Conservation (phyloP, 2,329 filamentous ascomycete genomes). For the Colletotrichum tropicicola region DNA sequence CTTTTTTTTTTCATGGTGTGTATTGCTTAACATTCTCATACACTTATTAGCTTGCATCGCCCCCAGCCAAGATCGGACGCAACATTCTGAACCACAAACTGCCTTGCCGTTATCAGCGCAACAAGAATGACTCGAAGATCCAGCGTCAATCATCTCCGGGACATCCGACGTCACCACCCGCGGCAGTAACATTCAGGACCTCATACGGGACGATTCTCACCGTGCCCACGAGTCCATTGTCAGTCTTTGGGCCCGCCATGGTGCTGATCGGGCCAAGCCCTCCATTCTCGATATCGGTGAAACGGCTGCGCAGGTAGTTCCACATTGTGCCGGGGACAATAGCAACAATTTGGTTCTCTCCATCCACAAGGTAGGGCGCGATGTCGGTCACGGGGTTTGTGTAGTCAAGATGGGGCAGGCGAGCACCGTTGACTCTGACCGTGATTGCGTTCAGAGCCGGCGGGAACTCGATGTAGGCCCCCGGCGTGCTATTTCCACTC, state of each 20-base stretch:
- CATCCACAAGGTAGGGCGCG: neutral
- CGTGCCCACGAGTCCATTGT: conserved; percentile 15
- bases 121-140: neutral
- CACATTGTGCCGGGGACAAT: conserved; percentile 20
- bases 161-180: neutral
- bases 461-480: conserved; percentile 15
- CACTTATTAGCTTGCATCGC: neutral
- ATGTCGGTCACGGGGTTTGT: neutral
- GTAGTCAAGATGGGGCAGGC: neutral
- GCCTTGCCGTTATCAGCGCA: neutral
- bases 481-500: neutral
- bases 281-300: neutral
- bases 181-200: neutral
- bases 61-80: neutral
- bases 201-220: conserved; percentile 7
- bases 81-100: neutral
- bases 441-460: conserved; percentile 1
- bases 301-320: conserved; percentile 13
- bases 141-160: neutral
- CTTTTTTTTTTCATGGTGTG: neutral
- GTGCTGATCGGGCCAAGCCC: neutral
- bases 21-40: neutral
- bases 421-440: neutral
- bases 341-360: conserved; percentile 7
- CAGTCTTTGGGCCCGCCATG: neutral